Evolutionary conservation across 78 protist genomes (phyloP), one percentile per base, ranked within the genome.

Genomic region (Tieghemostelium lacteum): DNA sequence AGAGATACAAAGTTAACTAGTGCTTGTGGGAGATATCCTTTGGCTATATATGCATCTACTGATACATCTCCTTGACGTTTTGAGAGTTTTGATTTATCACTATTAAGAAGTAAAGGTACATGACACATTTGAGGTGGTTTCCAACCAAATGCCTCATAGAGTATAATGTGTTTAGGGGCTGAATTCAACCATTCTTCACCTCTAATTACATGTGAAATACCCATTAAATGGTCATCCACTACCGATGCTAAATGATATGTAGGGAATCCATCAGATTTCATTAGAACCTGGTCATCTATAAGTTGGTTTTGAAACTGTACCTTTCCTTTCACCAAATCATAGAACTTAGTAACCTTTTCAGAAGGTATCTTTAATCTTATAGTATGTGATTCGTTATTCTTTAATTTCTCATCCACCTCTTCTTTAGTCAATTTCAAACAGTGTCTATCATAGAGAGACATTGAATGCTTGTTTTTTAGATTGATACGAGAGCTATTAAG

Each of bases 241-340:
- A 96, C 98, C 24, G 87, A 87, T 55, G 98, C 98, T 45, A 96
- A 86, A 71, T 96, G 98, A 49, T 96, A 96, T 17, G 98, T 96
- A 69, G 98, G 98, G 69, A 54, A 85, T 4, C 96, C 96, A 62
- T 96, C 98, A 1, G 92, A 64, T 61, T 96, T 94, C 73, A 96
- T 24, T 22, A 96, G 74, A 10, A 96, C 64, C 66, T 93, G 95
- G 60, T 96, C 98, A 61, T 94, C 98, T 4, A 94, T 52, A 8
- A 22, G 36, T 31, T 55, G 67, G 70, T 93, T 80, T 22, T 22
- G 26, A 45, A 88, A 64, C 57, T 45, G n/a, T 31, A 95, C 87
- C 1, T n/a, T 26, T 10, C 97, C 95, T 24, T 73, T 74, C 1
- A 85, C 94, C 3, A 71, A 3, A 64, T 93, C 97, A 2, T 65